Evolutionary conservation across 73 alveolate genomes (phyloP).

Genomic region (Paramecium sexaurelia): DNA sequence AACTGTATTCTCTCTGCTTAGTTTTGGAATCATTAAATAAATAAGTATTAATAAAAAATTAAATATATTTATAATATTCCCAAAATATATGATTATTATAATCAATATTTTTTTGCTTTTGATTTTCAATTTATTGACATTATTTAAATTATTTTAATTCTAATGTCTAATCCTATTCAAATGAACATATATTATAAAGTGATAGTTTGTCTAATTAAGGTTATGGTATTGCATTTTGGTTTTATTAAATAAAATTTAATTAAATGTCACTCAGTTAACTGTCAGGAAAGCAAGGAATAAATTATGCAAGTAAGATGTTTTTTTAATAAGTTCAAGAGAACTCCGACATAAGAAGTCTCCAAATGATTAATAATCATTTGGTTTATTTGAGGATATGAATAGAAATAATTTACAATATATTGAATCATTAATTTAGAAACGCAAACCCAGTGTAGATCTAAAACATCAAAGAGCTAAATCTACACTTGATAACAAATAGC

Average conservation of each 20-base stretch:
- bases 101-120: too few species aligned
- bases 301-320: conserved; percentile 42
- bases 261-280: conserved; percentile 37
- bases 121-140: too few species aligned
- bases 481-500: neutral
- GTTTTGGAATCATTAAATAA: neutral
- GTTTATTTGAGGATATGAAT: neutral
- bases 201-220: too few species aligned
- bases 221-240: too few species aligned
- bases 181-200: too few species aligned
- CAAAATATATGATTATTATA: neutral
- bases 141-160: too few species aligned
- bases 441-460: conserved; percentile 12
- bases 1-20: neutral
- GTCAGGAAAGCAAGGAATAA: neutral
- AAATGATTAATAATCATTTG: conserved; percentile 7
- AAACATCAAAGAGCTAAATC: conserved; percentile 41
- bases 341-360: conserved; percentile 54
- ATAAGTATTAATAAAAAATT: neutral
- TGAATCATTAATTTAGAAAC: neutral
- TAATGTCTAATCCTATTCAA: too few species aligned
- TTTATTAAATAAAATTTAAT: neutral
- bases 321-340: conserved; percentile 35
- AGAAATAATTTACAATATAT: neutral
- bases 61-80: neutral